phyloP scores from a whole-genome alignment of 1,284 basidiomycete species.

The Vanrija sp. region DNA sequence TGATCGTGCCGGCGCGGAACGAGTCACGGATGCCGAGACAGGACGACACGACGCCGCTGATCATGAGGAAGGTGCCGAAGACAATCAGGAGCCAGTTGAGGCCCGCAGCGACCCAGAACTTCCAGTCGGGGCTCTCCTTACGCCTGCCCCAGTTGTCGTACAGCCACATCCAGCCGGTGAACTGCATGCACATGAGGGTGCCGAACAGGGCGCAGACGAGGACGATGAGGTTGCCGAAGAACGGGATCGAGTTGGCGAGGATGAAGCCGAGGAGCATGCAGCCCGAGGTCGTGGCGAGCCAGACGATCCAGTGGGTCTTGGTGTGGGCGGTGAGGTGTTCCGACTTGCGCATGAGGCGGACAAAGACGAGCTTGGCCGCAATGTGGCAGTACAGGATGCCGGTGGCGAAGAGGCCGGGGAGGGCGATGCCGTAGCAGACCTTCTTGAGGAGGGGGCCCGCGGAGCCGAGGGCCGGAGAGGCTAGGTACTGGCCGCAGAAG shows the following conservation, averaged over 20 bases:
- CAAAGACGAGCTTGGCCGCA: conserved; percentile 60
- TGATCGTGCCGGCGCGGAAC: conserved; percentile 8
- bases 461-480: conserved; percentile 41
- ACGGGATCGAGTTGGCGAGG: conserved; percentile 20
- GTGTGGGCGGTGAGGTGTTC: conserved; percentile 60
- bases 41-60: conserved; percentile 12
- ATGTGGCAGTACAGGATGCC: conserved; percentile 35
- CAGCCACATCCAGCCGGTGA: conserved; percentile 32
- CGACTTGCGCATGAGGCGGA: conserved; percentile 59
- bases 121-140: conserved; percentile 2
- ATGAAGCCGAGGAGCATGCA: conserved; percentile 4
- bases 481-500: conserved; percentile 9
- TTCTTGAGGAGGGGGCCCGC: conserved; percentile 44
- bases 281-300: conserved; percentile 37
- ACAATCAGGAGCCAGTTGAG: conserved; percentile 28
- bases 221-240: conserved; percentile 24
- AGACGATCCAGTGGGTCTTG: conserved; percentile 56
- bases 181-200: conserved; percentile 12
- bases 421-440: conserved; percentile 39
- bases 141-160: conserved; percentile 22
- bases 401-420: conserved; percentile 35
- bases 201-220: conserved; percentile 26
- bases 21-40: too few relatives aligned
- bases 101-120: conserved; percentile 17
- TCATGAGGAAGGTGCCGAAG: conserved; percentile 30